Conservation (phyloP, 148 eudicot genomes). For the Limonium bicolor region DNA sequence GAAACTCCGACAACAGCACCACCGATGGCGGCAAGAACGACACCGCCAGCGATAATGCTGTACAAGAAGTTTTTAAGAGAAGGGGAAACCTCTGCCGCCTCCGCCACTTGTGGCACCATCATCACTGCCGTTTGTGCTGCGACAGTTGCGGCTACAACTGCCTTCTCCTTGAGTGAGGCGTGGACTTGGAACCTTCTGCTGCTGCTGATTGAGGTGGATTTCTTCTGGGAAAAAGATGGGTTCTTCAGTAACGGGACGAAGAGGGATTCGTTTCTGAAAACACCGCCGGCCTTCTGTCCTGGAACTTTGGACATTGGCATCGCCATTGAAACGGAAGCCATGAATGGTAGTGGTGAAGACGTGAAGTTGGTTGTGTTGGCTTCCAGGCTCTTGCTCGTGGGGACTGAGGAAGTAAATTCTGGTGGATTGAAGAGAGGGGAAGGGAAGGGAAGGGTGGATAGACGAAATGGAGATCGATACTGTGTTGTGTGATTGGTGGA, state of each 20-base stretch:
- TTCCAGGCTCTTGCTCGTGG: neutral
- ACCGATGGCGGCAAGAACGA: constrained; percentile 27
- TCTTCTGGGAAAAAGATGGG: constrained; percentile 10
- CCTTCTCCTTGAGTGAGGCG: constrained; percentile 42
- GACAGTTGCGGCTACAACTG: constrained; percentile 25
- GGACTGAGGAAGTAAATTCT: neutral
- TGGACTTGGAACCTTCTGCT: constrained; percentile 11
- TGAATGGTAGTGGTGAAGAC: constrained; percentile 5
- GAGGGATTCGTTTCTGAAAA: constrained; percentile 12
- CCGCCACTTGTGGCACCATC: constrained; percentile 41
- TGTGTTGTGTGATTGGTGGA: constrained; percentile 3
- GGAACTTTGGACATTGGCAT: constrained; percentile 18
- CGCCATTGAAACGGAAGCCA: constrained; percentile 43
- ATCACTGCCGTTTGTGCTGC: constrained; percentile 30
- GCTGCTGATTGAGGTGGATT: constrained; percentile 1
- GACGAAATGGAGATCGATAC: neutral
- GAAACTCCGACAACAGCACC: constrained; percentile 45
- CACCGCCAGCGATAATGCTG: constrained; percentile 44
- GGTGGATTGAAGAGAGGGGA: neutral
- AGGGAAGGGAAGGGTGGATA: neutral
- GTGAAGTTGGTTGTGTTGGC: neutral
- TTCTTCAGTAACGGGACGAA: constrained; percentile 24
- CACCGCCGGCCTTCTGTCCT: constrained; percentile 4
- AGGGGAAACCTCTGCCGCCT: constrained; percentile 32
- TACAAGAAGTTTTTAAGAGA: constrained; percentile 47